Evolutionary conservation across 176 grass and related monocot genomes (phyloP).

Genomic region (Oryza punctata): DNA sequence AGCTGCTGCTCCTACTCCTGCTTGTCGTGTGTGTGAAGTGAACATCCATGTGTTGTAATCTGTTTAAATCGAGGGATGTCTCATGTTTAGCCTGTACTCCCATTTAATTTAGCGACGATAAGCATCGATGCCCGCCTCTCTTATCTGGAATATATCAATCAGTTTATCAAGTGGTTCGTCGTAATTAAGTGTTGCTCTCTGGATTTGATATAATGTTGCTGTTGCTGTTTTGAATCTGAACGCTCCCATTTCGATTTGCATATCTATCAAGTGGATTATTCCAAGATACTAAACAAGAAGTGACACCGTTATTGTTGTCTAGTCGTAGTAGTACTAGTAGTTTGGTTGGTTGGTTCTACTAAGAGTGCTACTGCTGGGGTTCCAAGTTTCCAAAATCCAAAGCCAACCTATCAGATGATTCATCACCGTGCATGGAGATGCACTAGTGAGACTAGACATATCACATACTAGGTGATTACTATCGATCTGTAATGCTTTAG

Average conservation of each 20-base stretch:
- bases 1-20: not conserved
- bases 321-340: not conserved
- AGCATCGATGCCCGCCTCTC: not conserved
- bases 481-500: not conserved
- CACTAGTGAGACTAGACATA: not conserved
- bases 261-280: not conserved
- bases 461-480: too few species aligned
- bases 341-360: too few species aligned
- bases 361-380: not conserved
- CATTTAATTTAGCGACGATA: constrained; percentile 16
- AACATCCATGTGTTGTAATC: not conserved
- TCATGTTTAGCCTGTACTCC: constrained; percentile 7
- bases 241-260: not conserved
- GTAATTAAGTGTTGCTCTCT: not conserved
- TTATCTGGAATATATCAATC: not conserved
- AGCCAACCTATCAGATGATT: not conserved
- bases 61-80: constrained; percentile 10
- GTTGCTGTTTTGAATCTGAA: not conserved
- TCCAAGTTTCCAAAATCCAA: not conserved
- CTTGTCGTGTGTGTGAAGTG: constrained; percentile 15
- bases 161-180: not conserved
- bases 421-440: not conserved
- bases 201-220: not conserved
- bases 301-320: not conserved
- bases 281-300: not conserved